Percentiles rank a stretch among this genome's conserved stretches.
Evolutionary conservation across 2,329 filamentous ascomycete genomes (phyloP).

Genomic region (Aspergillus ruber): DNA sequence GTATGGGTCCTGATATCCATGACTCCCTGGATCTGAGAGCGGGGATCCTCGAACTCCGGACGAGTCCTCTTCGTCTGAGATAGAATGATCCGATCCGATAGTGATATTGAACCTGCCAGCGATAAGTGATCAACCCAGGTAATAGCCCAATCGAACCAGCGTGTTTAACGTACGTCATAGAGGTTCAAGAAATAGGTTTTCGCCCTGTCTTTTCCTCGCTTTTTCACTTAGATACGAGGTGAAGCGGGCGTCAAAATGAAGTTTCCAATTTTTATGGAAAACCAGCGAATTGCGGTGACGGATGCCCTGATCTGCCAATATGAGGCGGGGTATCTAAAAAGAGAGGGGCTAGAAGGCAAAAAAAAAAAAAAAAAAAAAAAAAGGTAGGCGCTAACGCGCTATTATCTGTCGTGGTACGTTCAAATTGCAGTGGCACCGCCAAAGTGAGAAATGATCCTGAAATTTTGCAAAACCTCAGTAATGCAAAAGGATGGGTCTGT

Average conservation of each 20-base stretch:
- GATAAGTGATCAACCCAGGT: conserved; percentile 4
- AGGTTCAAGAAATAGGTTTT: conserved; percentile 1
- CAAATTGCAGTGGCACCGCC: too few relatives aligned
- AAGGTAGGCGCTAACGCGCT: too few relatives aligned
- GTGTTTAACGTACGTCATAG: conserved; percentile 16
- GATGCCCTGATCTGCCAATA: too few relatives aligned
- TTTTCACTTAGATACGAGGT: not conserved
- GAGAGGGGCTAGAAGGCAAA: too few relatives aligned
- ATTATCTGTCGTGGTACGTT: too few relatives aligned
- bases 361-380: too few relatives aligned
- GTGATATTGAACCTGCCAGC: conserved; percentile 37
- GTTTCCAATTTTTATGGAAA: too few relatives aligned
- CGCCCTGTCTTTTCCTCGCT: not conserved
- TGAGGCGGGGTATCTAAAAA: too few relatives aligned
- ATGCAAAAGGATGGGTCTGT: too few relatives aligned
- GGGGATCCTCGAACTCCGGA: conserved; percentile 40
- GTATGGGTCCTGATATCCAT: conserved; percentile 33
- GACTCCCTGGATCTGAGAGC: conserved; percentile 33
- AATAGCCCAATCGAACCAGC: not conserved
- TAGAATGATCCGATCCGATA: conserved; percentile 35
- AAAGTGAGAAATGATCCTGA: too few relatives aligned
- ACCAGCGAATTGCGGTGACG: too few relatives aligned
- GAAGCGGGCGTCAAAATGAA: not conserved
- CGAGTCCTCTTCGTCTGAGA: conserved; percentile 41
- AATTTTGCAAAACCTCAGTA: too few relatives aligned